Percentiles rank a stretch among this genome's conserved stretches.
These are phyloP conservation scores for Francoa sonchifolia DNA, from an alignment of 441 rosid species.

Conservation along the genomic window DNA sequence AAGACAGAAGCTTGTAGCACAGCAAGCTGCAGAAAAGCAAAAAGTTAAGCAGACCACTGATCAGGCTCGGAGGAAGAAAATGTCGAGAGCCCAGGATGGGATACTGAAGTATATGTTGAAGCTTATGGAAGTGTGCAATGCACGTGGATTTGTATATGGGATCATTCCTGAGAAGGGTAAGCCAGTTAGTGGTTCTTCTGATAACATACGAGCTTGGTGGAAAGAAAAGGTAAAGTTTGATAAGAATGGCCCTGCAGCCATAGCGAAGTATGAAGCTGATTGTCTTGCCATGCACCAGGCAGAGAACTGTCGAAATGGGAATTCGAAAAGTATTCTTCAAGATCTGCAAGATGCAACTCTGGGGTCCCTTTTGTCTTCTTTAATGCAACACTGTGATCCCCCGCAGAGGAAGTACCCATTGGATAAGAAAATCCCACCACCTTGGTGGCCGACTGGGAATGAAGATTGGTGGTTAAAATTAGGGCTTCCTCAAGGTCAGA, in stretches of 20 bases:
- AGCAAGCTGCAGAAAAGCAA: slow-evolving; percentile 54
- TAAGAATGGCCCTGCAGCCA: slow-evolving; percentile 95
- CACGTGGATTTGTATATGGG: slow-evolving; percentile 90
- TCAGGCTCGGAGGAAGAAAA: slow-evolving; percentile 94
- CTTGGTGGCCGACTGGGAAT: slow-evolving; percentile 96
- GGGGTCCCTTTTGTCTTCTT: slow-evolving; percentile 81
- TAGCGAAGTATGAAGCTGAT: slow-evolving; percentile 73
- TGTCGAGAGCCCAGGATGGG: slow-evolving; percentile 99
- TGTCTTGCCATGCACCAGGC: slow-evolving; percentile 52
- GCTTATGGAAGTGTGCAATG: slow-evolving; percentile 96
- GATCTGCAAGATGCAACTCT: slow-evolving; percentile 95
- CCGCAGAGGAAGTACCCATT: slow-evolving; percentile 96
- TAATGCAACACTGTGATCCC: slow-evolving; percentile 97
- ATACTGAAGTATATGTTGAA: slow-evolving; percentile 97
- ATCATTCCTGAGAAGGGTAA: slow-evolving; percentile 97
- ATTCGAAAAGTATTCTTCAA: slow-evolving; percentile 53
- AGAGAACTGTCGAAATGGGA: slow-evolving; percentile 43
- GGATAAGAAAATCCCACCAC: slow-evolving; percentile 80
- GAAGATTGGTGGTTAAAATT: slow-evolving; percentile 91
- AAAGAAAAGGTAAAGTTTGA: slow-evolving; percentile 97
- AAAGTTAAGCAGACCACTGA: slow-evolving; percentile 60
- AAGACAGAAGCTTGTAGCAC: slow-evolving; percentile 46
- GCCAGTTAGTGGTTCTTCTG: slow-evolving; percentile 87
- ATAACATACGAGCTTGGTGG: slow-evolving; percentile 98
- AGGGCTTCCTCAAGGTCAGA: slow-evolving; percentile 47